A percentile compares a stretch with the other conserved stretches of the same genome.
Evolutionary conservation across 371 early-diverging fungal species (phyloP).

Genomic region (Gilbertella persicaria): DNA sequence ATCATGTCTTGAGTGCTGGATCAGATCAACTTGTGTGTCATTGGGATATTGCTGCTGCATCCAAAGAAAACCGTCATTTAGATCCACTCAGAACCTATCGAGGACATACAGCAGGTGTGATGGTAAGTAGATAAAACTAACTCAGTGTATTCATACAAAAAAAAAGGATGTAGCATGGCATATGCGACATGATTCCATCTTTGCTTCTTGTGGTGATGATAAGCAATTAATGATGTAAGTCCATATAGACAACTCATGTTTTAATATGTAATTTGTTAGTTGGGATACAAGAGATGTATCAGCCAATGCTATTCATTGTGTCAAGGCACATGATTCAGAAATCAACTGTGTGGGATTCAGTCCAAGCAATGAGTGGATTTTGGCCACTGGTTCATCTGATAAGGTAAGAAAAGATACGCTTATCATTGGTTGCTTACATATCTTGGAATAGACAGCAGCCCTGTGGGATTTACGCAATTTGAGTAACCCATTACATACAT

Average conservation of each 20-base stretch:
- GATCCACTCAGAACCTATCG: constrained; percentile 73
- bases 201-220: constrained; percentile 97
- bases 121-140: constrained; percentile 37
- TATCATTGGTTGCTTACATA: background rate
- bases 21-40: constrained; percentile 85
- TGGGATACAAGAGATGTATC: constrained; percentile 67
- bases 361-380: constrained; percentile 84
- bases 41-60: constrained; percentile 55
- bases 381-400: constrained; percentile 97
- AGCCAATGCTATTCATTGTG: constrained; percentile 64
- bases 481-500: constrained; percentile 71
- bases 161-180: constrained; percentile 94
- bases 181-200: constrained; percentile 74
- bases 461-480: constrained; percentile 98
- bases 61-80: constrained; percentile 69
- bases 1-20: constrained; percentile 77
- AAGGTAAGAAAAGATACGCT: constrained; percentile 50
- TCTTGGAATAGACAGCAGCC: constrained; percentile 66
- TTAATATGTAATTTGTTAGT: constrained; percentile 37
- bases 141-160: too few relatives aligned
- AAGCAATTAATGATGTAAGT: constrained; percentile 81
- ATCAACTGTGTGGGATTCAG: constrained; percentile 96
- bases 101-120: constrained; percentile 91
- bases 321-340: constrained; percentile 88
- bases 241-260: background rate